Percentiles rank a stretch among this genome's conserved stretches.
Evolutionary conservation across 1,284 basidiomycete genomes (phyloP).

Genomic region (Ganoderma multipileum): DNA sequence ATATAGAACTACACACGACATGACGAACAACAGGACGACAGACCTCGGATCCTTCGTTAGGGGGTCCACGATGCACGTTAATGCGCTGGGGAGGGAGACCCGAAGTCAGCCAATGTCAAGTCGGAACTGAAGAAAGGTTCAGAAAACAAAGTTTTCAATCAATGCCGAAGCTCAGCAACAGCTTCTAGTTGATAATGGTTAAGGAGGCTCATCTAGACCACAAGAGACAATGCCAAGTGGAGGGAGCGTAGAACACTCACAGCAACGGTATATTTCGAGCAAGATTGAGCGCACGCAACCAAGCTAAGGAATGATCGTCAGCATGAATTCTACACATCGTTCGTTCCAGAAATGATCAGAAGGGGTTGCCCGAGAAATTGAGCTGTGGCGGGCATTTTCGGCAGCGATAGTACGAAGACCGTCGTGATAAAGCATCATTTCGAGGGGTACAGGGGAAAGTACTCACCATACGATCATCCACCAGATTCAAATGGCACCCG

Average conservation of each 20-base stretch:
- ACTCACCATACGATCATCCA: conserved; percentile 33
- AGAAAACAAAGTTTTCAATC: conserved; percentile 50
- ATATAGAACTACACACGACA: neutral
- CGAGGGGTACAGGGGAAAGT: conserved; percentile 14
- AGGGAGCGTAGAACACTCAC: conserved; percentile 13
- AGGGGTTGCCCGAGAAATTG: conserved; percentile 78
- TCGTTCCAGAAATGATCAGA: conserved; percentile 55
- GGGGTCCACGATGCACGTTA: neutral
- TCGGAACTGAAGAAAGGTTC: conserved; percentile 20
- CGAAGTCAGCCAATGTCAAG: neutral
- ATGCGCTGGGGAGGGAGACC: neutral
- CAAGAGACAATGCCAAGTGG: neutral
- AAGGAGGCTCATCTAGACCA: conserved; percentile 44
- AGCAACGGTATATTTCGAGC: too few species aligned
- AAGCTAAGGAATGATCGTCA: conserved; percentile 16
- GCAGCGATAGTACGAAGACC: conserved; percentile 84
- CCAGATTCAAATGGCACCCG: neutral
- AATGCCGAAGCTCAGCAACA: conserved; percentile 77
- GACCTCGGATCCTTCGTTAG: neutral
- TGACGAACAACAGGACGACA: neutral
- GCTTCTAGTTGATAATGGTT: conserved; percentile 83
- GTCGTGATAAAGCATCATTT: conserved; percentile 79
- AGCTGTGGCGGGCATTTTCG: conserved; percentile 93
- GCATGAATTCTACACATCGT: conserved; percentile 14
- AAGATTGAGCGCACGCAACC: neutral